Conservation (phyloP, 2,329 filamentous ascomycete genomes). For the Orbilia blumenaviensis region DNA sequence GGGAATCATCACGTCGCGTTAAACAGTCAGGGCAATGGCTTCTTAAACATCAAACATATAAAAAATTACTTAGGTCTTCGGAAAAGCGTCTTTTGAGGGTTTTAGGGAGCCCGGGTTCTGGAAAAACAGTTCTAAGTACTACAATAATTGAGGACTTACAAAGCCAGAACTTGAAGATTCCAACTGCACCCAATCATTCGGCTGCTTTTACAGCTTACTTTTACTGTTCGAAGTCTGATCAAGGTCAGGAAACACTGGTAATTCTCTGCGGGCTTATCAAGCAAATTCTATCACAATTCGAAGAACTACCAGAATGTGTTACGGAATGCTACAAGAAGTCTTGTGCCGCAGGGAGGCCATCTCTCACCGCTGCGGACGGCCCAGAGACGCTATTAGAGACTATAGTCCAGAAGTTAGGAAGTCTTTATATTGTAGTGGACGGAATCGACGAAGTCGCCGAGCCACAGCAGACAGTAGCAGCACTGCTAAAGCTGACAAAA, state of each 20-base stretch:
- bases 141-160: constrained; percentile 21
- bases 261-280: constrained; percentile 29
- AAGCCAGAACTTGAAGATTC: neutral
- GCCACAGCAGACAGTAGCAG: neutral
- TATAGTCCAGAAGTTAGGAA: constrained; percentile 2
- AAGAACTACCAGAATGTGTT: constrained; percentile 8
- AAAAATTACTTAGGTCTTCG: neutral
- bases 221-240: constrained; percentile 31
- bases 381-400: constrained; percentile 12
- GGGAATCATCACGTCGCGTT: constrained; percentile 7
- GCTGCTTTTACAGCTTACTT: constrained; percentile 16
- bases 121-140: constrained; percentile 39
- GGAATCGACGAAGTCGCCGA: constrained; percentile 38
- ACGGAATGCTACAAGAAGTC: constrained; percentile 22
- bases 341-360: neutral
- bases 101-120: constrained; percentile 26
- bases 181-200: neutral
- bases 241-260: neutral
- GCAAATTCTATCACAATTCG: constrained; percentile 8
- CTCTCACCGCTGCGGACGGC: neutral
- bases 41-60: neutral
- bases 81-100: constrained; percentile 15
- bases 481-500: neutral
- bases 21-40: constrained; percentile 22
- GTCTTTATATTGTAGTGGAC: constrained; percentile 37